phyloP scores from a whole-genome alignment of 768 basidiomycete genomes.

The Pleurotus citrinopileatus region DNA sequence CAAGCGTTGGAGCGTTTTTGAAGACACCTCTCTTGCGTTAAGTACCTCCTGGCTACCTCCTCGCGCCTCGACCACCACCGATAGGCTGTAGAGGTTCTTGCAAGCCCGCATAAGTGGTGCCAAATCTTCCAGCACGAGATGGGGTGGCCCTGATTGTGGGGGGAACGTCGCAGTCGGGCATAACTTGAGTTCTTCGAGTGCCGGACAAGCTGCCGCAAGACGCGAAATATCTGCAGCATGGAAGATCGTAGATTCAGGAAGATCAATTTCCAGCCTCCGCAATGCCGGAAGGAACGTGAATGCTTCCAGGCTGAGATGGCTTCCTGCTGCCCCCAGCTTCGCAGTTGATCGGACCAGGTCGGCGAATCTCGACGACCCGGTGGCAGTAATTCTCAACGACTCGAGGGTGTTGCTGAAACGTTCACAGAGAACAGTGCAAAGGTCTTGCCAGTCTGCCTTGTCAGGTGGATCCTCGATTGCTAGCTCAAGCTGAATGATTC shows the following conservation, averaged over 20 bases:
- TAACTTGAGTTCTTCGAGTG: slow-evolving; percentile 63
- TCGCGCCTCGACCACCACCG: slow-evolving; percentile 60
- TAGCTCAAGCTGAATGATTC: slow-evolving; percentile 68
- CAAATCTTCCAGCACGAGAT: slow-evolving; percentile 62
- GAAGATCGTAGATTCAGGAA: slow-evolving; percentile 74
- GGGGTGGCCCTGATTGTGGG: slow-evolving; percentile 44
- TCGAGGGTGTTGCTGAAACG: slow-evolving; percentile 58
- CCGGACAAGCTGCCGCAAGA: slow-evolving; percentile 61
- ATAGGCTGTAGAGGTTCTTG: slow-evolving; percentile 60
- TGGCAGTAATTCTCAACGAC: slow-evolving; percentile 59
- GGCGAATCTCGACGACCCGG: slow-evolving; percentile 71
- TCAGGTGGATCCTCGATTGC: slow-evolving; percentile 79
- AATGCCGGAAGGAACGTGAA: slow-evolving; percentile 53
- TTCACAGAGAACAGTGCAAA: slow-evolving; percentile 61
- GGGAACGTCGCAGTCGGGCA: slow-evolving; percentile 71
- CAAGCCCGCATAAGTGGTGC: slow-evolving; percentile 57
- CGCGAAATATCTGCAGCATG: slow-evolving; percentile 55
- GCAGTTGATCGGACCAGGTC: slow-evolving; percentile 79
- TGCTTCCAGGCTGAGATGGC: slow-evolving; percentile 59
- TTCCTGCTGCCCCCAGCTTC: slow-evolving; percentile 57
- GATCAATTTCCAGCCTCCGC: slow-evolving; percentile 68
- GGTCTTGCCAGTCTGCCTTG: slow-evolving; percentile 71
- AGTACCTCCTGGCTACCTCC: slow-evolving; percentile 44
- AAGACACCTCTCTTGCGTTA: slow-evolving; percentile 46
- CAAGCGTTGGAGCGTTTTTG: slow-evolving; percentile 64